phyloP scores from a whole-genome alignment of 768 basidiomycete genomes.

The Auricularia heimuer region DNA sequence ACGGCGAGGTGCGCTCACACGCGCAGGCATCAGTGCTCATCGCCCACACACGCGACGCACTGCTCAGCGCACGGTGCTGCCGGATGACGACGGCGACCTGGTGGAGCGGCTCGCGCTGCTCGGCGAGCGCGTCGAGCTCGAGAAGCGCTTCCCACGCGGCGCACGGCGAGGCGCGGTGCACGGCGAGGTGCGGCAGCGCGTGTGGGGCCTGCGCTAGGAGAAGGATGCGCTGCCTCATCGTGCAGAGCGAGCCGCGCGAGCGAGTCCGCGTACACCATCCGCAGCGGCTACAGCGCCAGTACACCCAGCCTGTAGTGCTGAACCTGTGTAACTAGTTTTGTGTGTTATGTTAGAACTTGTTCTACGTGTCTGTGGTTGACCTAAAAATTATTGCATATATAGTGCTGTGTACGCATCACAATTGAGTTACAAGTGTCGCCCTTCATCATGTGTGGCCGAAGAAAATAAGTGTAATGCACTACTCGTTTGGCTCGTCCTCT shows the following conservation, averaged over 20 bases:
- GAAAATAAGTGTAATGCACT: no score
- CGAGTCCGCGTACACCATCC: neutral
- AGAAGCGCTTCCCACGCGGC: constrained; percentile 45
- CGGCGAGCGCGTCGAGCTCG: constrained; percentile 77
- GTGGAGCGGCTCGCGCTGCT: constrained; percentile 83
- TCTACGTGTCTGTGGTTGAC: no score
- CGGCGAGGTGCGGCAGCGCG: constrained; percentile 6
- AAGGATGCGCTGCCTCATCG: neutral
- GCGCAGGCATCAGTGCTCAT: constrained; percentile 79
- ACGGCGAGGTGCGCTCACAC: constrained; percentile 53
- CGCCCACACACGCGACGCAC: constrained; percentile 59
- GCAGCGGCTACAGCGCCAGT: neutral
- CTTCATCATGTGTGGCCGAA: no score
- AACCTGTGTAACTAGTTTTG: no score
- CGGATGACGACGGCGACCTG: constrained; percentile 31
- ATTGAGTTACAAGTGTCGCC: no score
- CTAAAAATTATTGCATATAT: no score
- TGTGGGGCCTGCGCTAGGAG: constrained; percentile 12
- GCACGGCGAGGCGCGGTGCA: constrained; percentile 34
- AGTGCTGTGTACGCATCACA: no score
- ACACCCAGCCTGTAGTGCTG: neutral
- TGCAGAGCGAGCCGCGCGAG: neutral
- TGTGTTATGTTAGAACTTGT: no score
- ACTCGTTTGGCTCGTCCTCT: no score
- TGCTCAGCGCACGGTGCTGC: constrained; percentile 42